phyloP scores from a whole-genome alignment of 352 stramenopile genomes.

The Pythium brachiatum region DNA sequence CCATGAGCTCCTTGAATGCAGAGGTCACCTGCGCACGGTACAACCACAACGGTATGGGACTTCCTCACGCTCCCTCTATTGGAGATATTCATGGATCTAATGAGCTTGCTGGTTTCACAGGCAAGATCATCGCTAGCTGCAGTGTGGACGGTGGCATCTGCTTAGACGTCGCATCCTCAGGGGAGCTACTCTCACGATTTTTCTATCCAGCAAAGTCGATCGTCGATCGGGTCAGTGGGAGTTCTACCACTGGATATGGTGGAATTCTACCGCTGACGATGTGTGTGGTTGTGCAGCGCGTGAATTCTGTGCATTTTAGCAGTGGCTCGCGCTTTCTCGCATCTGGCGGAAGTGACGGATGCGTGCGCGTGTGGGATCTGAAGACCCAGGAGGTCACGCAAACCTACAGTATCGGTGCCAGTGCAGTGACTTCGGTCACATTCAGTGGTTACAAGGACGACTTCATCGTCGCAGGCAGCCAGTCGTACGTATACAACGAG shows the following conservation, averaged over 20 bases:
- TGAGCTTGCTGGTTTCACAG: constrained; percentile 7
- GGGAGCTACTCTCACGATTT: constrained; percentile 61
- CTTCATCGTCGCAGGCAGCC: constrained; percentile 61
- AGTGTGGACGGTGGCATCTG: constrained; percentile 60
- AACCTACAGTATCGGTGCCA: constrained; percentile 60
- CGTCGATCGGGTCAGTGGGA: constrained; percentile 31
- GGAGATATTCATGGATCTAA: not conserved
- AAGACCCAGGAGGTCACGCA: constrained; percentile 75
- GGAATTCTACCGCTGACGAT: too few species aligned
- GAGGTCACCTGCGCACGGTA: constrained; percentile 61
- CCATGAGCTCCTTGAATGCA: constrained; percentile 46
- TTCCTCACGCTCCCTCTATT: not conserved
- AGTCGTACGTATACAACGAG: constrained; percentile 35
- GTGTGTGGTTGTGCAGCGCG: constrained; percentile 29
- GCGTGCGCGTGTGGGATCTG: constrained; percentile 67
- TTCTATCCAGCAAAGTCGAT: constrained; percentile 47
- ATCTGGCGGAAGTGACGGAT: constrained; percentile 54
- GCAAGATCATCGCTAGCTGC: constrained; percentile 63
- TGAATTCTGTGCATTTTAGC: constrained; percentile 71
- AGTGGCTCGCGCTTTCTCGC: constrained; percentile 67
- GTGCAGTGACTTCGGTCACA: constrained; percentile 52
- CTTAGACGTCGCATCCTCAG: constrained; percentile 48
- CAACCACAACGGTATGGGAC: constrained; percentile 52
- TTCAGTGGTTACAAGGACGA: constrained; percentile 80
- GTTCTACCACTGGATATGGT: not conserved